phyloP scores from a whole-genome alignment of 2,329 filamentous ascomycete species.

The Paecilomyces formosus region DNA sequence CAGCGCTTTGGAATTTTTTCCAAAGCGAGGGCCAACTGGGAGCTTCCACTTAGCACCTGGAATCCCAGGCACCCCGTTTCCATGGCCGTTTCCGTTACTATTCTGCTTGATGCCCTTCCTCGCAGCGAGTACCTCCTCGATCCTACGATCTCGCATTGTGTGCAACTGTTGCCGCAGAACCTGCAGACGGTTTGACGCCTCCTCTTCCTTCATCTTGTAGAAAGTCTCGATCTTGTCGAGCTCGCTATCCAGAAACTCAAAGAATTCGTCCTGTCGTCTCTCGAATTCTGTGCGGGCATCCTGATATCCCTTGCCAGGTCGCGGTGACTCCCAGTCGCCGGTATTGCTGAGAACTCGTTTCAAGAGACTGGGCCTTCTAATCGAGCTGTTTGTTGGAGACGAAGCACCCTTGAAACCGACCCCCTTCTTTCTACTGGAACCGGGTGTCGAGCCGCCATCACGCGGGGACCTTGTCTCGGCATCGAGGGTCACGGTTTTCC shows the following conservation, averaged over 20 bases:
- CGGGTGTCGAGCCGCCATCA: constrained; percentile 1
- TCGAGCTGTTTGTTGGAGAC: constrained; percentile 18
- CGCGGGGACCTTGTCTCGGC: not conserved
- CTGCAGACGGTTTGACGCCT: constrained; percentile 65
- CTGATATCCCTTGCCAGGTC: constrained; percentile 39
- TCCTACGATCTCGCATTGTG: constrained; percentile 79
- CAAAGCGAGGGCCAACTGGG: constrained; percentile 40
- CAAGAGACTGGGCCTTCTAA: constrained; percentile 24
- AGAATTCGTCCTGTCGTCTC: constrained; percentile 74
- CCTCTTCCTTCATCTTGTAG: constrained; percentile 79
- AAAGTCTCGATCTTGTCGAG: constrained; percentile 88
- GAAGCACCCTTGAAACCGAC: constrained; percentile 11
- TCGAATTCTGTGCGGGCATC: constrained; percentile 59
- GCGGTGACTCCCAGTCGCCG: constrained; percentile 25
- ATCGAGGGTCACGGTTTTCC: not conserved
- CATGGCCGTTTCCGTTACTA: constrained; percentile 12
- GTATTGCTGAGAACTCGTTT: constrained; percentile 33
- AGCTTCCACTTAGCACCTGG: constrained; percentile 26
- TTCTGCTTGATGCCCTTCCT: constrained; percentile 21
- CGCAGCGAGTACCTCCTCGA: constrained; percentile 59
- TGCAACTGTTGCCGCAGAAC: constrained; percentile 77
- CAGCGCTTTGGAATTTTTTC: constrained; percentile 50
- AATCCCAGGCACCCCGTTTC: constrained; percentile 14
- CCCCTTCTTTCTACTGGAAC: constrained; percentile 10
- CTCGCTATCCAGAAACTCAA: constrained; percentile 73